A percentile compares a stretch with the other conserved stretches of the same genome.
Evolutionary conservation across 306 rosid species (phyloP).

Genomic region (Corylus americana): DNA sequence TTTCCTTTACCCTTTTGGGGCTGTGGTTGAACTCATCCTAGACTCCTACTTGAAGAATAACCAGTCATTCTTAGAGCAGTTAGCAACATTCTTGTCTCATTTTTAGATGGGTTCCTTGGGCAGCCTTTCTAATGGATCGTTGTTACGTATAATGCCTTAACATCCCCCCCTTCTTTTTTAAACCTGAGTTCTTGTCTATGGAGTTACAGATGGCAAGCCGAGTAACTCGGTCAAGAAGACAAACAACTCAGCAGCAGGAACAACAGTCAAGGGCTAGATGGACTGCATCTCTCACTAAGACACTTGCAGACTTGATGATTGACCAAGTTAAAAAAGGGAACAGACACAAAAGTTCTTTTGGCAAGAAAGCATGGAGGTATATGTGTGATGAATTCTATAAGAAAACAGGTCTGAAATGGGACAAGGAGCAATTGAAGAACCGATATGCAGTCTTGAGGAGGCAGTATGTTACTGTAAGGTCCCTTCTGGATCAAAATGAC

Average conservation of each 20-base stretch:
- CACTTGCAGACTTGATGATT: conserved; percentile 62
- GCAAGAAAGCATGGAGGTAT: conserved; percentile 69
- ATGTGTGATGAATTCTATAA: conserved; percentile 61
- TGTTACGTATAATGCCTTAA: background rate
- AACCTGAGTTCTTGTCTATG: conserved; percentile 16
- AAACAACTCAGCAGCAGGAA: conserved; percentile 50
- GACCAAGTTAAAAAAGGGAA: conserved; percentile 64
- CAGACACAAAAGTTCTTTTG: conserved; percentile 49
- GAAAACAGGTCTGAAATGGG: conserved; percentile 73
- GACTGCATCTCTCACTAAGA: conserved; percentile 62
- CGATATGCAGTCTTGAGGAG: conserved; percentile 65
- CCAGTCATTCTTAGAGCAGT: background rate
- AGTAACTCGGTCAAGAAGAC: conserved; percentile 45
- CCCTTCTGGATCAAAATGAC: conserved; percentile 53
- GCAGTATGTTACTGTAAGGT: conserved; percentile 52
- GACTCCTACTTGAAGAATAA: background rate
- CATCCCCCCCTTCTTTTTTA: background rate
- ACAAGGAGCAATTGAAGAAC: conserved; percentile 77
- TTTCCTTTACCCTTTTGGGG: background rate
- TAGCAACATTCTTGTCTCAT: background rate
- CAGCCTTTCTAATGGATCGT: background rate
- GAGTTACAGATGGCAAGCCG: conserved; percentile 55
- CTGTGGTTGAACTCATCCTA: background rate
- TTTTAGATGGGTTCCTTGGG: background rate
- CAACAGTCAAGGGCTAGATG: conserved; percentile 71